phyloP scores from a whole-genome alignment of 225 moss, liverwort and hornwort species.

The Straminergon stramineum region DNA sequence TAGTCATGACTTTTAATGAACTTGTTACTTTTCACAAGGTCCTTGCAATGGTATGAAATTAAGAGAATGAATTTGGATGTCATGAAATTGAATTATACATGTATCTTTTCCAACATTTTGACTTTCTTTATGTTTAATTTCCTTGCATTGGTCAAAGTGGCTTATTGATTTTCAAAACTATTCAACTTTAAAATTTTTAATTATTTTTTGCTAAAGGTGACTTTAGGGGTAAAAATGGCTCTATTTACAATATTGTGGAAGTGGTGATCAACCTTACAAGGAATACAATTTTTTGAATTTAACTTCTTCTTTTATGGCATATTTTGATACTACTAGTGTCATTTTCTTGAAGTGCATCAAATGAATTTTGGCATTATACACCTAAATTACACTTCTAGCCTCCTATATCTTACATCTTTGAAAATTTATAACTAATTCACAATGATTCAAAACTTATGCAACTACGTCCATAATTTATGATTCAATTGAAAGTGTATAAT shows the following conservation, averaged over 20 bases:
- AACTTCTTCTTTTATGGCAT: not conserved
- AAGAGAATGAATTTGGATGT: not conserved
- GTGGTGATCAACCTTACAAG: not conserved
- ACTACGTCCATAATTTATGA: not conserved
- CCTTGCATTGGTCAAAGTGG: no score
- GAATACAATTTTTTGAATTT: not conserved
- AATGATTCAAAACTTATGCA: not conserved
- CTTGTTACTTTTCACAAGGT: not conserved
- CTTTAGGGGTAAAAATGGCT: no score
- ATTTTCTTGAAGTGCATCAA: not conserved
- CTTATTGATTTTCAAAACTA: no score
- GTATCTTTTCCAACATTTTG: no score
- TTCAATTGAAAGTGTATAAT: not conserved
- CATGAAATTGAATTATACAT: no score
- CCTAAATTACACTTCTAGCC: not conserved
- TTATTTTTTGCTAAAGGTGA: no score
- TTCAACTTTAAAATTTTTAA: no score
- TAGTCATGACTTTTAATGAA: not conserved
- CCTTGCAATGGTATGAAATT: not conserved
- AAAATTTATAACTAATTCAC: not conserved
- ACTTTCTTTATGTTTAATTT: no score
- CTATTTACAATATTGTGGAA: not conserved
- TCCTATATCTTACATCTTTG: not conserved
- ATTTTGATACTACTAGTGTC: not conserved
- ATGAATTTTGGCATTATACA: not conserved